A percentile compares a stretch with the other conserved stretches of the same genome.
Evolutionary conservation across 108 stramenopile genomes (phyloP).

Genomic region (Skeletonema costatum): DNA sequence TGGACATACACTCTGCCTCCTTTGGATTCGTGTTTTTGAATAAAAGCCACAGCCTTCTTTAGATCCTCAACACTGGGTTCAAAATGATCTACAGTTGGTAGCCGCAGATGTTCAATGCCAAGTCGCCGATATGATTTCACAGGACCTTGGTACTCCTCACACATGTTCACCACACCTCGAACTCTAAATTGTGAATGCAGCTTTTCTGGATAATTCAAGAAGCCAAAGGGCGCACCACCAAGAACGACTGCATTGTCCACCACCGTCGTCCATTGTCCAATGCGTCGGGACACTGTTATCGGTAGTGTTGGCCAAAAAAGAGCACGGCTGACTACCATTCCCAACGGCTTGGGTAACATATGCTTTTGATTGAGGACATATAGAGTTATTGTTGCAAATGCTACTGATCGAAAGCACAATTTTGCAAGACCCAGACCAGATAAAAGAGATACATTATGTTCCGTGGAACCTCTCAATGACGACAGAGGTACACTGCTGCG

Average conservation of each 20-base stretch:
- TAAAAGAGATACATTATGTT: slow-evolving; percentile 1
- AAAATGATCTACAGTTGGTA: slow-evolving; percentile 88
- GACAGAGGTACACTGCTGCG: background rate
- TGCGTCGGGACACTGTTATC: slow-evolving; percentile 67
- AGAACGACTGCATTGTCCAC: slow-evolving; percentile 81
- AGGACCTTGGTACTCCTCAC: slow-evolving; percentile 83
- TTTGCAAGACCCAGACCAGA: slow-evolving; percentile 17
- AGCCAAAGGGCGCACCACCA: slow-evolving; percentile 83
- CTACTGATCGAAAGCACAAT: slow-evolving; percentile 26
- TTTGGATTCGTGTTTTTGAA: slow-evolving; percentile 58
- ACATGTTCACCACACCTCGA: slow-evolving; percentile 82
- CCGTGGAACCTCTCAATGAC: slow-evolving; percentile 1
- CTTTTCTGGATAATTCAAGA: slow-evolving; percentile 59
- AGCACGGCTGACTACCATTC: slow-evolving; percentile 58
- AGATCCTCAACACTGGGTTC: slow-evolving; percentile 77
- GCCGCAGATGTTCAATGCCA: slow-evolving; percentile 72
- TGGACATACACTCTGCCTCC: slow-evolving; percentile 81
- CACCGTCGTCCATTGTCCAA: slow-evolving; percentile 75
- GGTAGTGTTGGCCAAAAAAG: slow-evolving; percentile 88
- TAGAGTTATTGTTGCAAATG: slow-evolving; percentile 59
- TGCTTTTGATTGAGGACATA: slow-evolving; percentile 84
- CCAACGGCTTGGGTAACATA: slow-evolving; percentile 64
- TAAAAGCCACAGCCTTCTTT: slow-evolving; percentile 71
- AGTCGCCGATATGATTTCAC: slow-evolving; percentile 57
- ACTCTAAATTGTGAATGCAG: slow-evolving; percentile 63